phyloP scores from a whole-genome alignment of 2,329 filamentous ascomycete species.

The Aspergillus unguis region DNA sequence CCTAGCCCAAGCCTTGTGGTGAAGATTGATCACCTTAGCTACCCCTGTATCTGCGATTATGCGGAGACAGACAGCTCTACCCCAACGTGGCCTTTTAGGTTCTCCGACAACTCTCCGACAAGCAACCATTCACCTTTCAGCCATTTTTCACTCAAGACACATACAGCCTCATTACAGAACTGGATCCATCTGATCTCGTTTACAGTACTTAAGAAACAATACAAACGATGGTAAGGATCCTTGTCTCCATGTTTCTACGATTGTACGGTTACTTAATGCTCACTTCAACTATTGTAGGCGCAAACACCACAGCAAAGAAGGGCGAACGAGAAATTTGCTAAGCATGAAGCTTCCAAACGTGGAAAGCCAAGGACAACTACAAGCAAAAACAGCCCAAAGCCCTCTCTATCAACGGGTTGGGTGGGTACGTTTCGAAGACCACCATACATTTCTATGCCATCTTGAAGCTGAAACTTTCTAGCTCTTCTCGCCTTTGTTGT shows the following conservation, averaged over 20 bases:
- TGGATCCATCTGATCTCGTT: too few species aligned
- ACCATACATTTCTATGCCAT: neutral
- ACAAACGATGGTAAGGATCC: conserved; percentile 2
- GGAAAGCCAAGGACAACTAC: conserved; percentile 51
- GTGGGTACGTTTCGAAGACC: conserved; percentile 52
- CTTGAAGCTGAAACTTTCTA: conserved; percentile 29
- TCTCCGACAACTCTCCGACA: neutral
- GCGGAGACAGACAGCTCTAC: neutral
- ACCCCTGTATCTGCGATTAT: neutral
- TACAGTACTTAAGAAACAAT: neutral
- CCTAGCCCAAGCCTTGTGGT: too few species aligned
- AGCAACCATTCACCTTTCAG: neutral
- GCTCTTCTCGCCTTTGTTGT: conserved; percentile 62
- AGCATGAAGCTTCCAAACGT: conserved; percentile 58
- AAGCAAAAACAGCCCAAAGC: conserved; percentile 50
- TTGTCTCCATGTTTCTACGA: neutral
- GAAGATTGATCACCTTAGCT: neutral
- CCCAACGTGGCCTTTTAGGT: conserved; percentile 7
- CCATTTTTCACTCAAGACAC: neutral
- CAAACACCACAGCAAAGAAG: conserved; percentile 65
- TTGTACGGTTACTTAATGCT: neutral
- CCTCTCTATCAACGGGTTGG: conserved; percentile 56
- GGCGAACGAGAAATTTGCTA: conserved; percentile 61
- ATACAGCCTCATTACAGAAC: too few species aligned
- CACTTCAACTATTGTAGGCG: conserved; percentile 38